Conservation (phyloP, 2,329 filamentous ascomycete species). For the Colletotrichum euphorbiae region DNA sequence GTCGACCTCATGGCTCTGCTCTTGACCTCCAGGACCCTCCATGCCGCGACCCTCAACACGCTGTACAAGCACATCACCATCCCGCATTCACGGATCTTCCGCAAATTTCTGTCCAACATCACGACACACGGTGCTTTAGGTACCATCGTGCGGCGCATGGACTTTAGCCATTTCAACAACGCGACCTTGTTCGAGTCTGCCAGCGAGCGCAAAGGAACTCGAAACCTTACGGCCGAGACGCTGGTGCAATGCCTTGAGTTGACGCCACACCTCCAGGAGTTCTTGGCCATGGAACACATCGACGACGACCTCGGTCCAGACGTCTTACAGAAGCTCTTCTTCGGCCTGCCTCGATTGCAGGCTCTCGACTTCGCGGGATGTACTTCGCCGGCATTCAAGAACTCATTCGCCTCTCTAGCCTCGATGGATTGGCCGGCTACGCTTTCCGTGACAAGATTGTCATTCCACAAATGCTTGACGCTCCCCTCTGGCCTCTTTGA, state of each 20-base stretch:
- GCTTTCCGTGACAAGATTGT: constrained; percentile 74
- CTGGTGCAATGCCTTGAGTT: constrained; percentile 77
- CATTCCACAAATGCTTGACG: constrained; percentile 82
- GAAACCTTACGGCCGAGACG: constrained; percentile 80
- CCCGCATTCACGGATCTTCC: constrained; percentile 85
- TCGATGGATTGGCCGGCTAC: constrained; percentile 62
- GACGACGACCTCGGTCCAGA: constrained; percentile 78
- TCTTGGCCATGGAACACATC: constrained; percentile 83
- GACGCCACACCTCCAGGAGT: constrained; percentile 80
- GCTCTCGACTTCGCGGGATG: constrained; percentile 84
- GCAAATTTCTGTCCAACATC: constrained; percentile 81
- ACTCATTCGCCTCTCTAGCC: constrained; percentile 69
- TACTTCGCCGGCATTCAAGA: constrained; percentile 75
- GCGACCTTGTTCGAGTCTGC: constrained; percentile 80
- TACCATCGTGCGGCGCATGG: constrained; percentile 80
- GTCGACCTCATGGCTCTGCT: constrained; percentile 82
- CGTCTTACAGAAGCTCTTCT: constrained; percentile 78
- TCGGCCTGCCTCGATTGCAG: constrained; percentile 70
- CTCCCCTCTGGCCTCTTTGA: constrained; percentile 76
- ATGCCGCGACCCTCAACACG: constrained; percentile 78
- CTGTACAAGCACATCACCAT: constrained; percentile 85
- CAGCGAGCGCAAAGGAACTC: constrained; percentile 78
- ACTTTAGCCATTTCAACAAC: constrained; percentile 89
- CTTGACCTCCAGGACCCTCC: constrained; percentile 79
- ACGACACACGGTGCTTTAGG: constrained; percentile 75